Base-by-base conservation (phyloP, 306 rosid species). In the Ochetophila trinervis region DNA sequence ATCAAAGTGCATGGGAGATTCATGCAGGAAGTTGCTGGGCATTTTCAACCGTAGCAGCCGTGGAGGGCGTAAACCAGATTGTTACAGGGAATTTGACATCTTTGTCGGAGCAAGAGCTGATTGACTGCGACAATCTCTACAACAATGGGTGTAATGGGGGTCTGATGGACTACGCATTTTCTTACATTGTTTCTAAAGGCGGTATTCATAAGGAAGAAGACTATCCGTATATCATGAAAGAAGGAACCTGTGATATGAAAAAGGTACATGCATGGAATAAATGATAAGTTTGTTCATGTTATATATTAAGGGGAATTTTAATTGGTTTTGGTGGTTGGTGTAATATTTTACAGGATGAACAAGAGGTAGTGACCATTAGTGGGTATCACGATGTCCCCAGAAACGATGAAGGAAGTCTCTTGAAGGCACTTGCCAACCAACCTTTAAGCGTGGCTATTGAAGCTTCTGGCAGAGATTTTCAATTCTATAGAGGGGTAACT, bases 131-230 rank as follows among this genome's bases (percentile, higher is more conserved):
- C 80, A 85, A n/a, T 62, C 66, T 75, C 3, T 78, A 74, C 77
- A 85, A 88, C 79, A 85, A 70, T 70, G 90, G 90, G 20, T 87
- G 95, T 79, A 83, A 83, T 69, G 90, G 90, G 54, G 95, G 95
- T 36, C 85, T 87, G 49, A 85, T 78, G 95, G 90, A 87, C 65
- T 85, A 85, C 65, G 95, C 95, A 21, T 85, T 83, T 73, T 61
- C 85, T 34, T 87, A 63, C 44, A 82, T 87, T 2, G 72, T 56
- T 1, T 51, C 78, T 57, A 85, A 64, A 27, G 88, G 88, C 40
- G 91, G 95, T 68, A 56, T 88, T 24, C 95, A 77, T 34, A 81
- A 70, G 71, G 90, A 87, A 74, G 87, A 83, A 6, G 95, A 85
- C 62, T 87, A 87, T 71, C 95, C 88, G 65, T 87, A 85, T 67